Evolutionary conservation across 129 eudicot species (phyloP).

Genomic region (Rutidosis leptorrhynchoides): DNA sequence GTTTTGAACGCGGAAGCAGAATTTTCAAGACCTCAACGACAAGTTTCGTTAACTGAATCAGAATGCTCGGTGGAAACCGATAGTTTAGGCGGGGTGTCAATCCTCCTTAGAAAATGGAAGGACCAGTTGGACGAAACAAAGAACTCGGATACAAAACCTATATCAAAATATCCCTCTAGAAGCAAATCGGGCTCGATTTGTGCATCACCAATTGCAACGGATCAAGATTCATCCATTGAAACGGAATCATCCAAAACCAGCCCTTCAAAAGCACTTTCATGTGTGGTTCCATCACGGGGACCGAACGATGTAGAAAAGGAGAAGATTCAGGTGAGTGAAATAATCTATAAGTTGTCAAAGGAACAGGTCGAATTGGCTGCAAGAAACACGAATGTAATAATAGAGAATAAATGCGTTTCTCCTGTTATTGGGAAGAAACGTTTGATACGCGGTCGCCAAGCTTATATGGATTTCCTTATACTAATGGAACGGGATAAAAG

Average conservation of each 20-base stretch:
- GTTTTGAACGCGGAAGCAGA: conserved; percentile 4
- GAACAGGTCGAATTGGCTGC: background rate
- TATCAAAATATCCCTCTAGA: background rate
- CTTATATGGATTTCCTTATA: conserved; percentile 44
- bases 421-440: conserved; percentile 38
- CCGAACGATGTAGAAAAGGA: conserved; percentile 34
- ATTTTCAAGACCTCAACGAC: conserved; percentile 6
- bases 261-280: conserved; percentile 20
- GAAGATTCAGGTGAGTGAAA: conserved; percentile 45
- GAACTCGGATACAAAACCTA: background rate
- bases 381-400: conserved; percentile 13
- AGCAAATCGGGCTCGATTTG: conserved; percentile 16
- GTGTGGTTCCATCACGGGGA: background rate
- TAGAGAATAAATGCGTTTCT: conserved; percentile 19
- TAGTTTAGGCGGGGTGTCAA: conserved; percentile 62
- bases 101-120: conserved; percentile 60
- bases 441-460: conserved; percentile 59
- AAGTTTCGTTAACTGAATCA: conserved; percentile 11
- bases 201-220: conserved; percentile 4
- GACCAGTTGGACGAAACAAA: conserved; percentile 39
- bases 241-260: conserved; percentile 37
- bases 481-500: conserved; percentile 50
- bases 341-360: conserved; percentile 42
- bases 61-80: conserved; percentile 24
- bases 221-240: conserved; percentile 31